Conservation (phyloP, 2,329 filamentous ascomycete species). For the Diaporthe ilicicola region DNA sequence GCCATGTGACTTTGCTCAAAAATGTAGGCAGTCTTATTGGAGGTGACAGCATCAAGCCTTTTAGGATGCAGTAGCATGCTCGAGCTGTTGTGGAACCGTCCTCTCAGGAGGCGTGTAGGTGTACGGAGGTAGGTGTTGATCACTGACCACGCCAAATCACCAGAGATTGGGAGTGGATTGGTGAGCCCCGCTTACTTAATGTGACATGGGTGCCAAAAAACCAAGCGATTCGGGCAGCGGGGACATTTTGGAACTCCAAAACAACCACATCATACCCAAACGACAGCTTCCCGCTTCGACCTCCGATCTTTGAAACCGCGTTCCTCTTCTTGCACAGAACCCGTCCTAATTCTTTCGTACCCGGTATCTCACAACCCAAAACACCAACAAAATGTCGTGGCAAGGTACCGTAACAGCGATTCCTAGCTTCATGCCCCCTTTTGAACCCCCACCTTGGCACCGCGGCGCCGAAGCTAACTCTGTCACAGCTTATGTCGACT, state of each 20-base stretch:
- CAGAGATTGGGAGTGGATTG: slow-evolving; percentile 23
- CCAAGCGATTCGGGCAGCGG: slow-evolving; percentile 22
- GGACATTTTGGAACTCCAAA: slow-evolving; percentile 25
- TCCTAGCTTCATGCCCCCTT: slow-evolving; percentile 34
- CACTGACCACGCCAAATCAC: slow-evolving; percentile 12
- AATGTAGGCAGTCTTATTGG: neutral
- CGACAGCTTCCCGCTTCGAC: slow-evolving; percentile 17
- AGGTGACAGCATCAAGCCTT: neutral
- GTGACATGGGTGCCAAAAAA: slow-evolving; percentile 28
- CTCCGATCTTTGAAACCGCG: slow-evolving; percentile 9
- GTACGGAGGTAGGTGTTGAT: neutral
- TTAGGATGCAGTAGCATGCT: neutral
- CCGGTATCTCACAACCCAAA: slow-evolving; percentile 29
- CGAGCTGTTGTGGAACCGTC: neutral
- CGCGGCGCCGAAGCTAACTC: slow-evolving; percentile 41
- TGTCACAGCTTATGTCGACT: slow-evolving; percentile 58
- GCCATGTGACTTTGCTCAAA: neutral
- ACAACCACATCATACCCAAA: slow-evolving; percentile 27
- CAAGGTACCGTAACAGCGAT: slow-evolving; percentile 64
- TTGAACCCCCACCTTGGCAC: slow-evolving; percentile 38
- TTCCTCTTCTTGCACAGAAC: slow-evolving; percentile 9
- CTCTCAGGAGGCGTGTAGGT: neutral
- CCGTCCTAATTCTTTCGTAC: slow-evolving; percentile 27
- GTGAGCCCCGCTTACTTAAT: slow-evolving; percentile 33
- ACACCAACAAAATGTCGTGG: slow-evolving; percentile 70